A percentile compares a stretch with the other conserved stretches of the same genome.
Evolutionary conservation across 1,139 yeast species (phyloP).

Genomic region (Diutina catenulata): DNA sequence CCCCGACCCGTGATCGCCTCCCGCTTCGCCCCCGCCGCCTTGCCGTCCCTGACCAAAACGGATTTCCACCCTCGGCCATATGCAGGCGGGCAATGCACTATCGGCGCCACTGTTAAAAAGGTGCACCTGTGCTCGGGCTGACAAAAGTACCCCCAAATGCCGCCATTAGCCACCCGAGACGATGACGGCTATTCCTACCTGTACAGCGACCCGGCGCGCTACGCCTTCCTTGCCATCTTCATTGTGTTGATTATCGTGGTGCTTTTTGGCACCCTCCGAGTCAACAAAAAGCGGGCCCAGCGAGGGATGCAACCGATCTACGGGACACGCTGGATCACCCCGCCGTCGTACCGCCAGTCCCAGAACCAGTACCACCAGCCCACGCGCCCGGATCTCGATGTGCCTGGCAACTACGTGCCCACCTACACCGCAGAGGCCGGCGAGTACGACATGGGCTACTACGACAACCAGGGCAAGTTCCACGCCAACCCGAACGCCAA

Average conservation of each 20-base stretch:
- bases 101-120: not conserved
- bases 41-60: not conserved
- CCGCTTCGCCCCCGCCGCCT: not conserved
- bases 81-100: not conserved
- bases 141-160: not conserved
- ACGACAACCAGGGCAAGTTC: slow-evolving; percentile 56
- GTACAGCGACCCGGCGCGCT: slow-evolving; percentile 29
- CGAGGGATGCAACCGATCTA: slow-evolving; percentile 60
- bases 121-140: not conserved
- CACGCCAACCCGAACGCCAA: slow-evolving; percentile 23
- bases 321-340: slow-evolving; percentile 88
- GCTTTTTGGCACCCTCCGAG: slow-evolving; percentile 39
- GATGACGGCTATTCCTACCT: slow-evolving; percentile 5
- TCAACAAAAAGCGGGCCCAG: slow-evolving; percentile 47
- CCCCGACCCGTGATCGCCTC: slow-evolving; percentile 5
- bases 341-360: slow-evolving; percentile 74
- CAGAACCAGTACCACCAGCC: slow-evolving; percentile 48
- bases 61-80: not conserved
- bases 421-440: slow-evolving; percentile 54
- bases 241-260: slow-evolving; percentile 36
- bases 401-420: slow-evolving; percentile 42
- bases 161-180: slow-evolving; percentile 1
- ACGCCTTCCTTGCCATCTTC: slow-evolving; percentile 48
- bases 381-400: slow-evolving; percentile 20
- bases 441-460: slow-evolving; percentile 70